Conservation (phyloP, 495 filamentous ascomycete species). For the Evernia prunastri region DNA sequence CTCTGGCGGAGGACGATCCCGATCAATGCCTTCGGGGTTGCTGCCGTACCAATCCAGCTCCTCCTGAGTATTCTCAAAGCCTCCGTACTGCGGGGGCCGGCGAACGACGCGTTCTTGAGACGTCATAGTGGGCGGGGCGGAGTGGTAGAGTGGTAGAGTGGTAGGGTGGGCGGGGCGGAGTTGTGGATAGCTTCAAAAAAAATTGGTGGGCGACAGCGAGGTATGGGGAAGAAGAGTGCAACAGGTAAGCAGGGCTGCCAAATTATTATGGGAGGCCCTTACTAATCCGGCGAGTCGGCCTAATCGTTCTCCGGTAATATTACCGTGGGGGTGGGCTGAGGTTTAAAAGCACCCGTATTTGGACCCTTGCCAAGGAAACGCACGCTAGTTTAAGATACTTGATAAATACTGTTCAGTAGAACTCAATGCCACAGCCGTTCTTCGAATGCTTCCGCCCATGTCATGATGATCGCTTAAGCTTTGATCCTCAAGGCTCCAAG, state of each 20-base stretch:
- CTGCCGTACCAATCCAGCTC: neutral
- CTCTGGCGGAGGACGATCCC: neutral
- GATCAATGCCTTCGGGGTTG: neutral
- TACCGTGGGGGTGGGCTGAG: neutral
- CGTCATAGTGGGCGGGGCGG: neutral
- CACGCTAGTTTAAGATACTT: neutral
- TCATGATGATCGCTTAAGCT: neutral
- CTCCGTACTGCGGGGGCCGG: neutral
- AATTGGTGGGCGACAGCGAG: neutral
- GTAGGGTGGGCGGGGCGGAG: no score
- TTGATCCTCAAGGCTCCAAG: neutral
- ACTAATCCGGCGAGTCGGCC: neutral
- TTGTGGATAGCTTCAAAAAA: no score
- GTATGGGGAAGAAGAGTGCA: neutral
- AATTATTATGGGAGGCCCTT: neutral
- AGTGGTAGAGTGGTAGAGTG: no score
- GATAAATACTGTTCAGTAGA: no score
- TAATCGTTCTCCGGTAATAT: neutral
- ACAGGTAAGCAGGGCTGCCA: neutral
- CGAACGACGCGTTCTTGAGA: neutral
- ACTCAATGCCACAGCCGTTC: neutral
- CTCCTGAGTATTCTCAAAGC: conserved; percentile 4
- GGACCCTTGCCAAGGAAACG: neutral
- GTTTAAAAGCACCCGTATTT: neutral
- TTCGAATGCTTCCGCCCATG: neutral